phyloP scores from a whole-genome alignment of 345 rosid genomes.

The Microthlaspi erraticum region DNA sequence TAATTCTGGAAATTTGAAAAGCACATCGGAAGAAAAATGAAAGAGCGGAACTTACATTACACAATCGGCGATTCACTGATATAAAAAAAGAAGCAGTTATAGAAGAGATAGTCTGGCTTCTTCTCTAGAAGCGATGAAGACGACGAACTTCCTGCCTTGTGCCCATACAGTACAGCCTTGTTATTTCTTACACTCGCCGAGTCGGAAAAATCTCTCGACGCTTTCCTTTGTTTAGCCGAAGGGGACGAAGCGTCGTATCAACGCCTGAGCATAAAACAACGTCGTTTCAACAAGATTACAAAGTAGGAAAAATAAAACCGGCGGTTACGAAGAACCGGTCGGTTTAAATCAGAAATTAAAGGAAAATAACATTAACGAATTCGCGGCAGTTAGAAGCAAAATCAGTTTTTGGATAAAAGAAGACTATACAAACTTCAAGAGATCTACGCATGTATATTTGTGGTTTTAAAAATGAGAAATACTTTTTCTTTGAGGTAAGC shows the following conservation, averaged over 20 bases:
- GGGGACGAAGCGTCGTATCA: constrained; percentile 6
- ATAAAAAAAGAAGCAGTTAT: neutral
- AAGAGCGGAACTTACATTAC: constrained; percentile 33
- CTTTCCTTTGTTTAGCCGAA: neutral
- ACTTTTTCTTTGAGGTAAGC: constrained; percentile 4
- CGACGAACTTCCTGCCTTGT: neutral
- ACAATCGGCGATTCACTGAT: neutral
- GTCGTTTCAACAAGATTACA: neutral
- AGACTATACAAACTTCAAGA: no score
- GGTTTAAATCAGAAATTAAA: constrained; percentile 1
- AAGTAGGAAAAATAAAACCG: neutral
- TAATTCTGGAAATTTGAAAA: neutral
- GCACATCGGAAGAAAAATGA: neutral
- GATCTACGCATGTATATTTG: neutral
- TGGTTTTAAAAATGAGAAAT: neutral
- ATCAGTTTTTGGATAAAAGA: no score
- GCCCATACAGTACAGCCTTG: neutral
- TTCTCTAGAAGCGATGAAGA: neutral
- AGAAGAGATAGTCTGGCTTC: constrained; percentile 5
- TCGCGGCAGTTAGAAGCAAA: no score
- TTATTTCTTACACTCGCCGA: neutral
- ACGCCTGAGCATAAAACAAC: neutral
- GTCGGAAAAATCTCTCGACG: constrained; percentile 10
- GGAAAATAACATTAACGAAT: no score
- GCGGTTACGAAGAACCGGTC: constrained; percentile 20